Evolutionary conservation across 2,329 filamentous ascomycete genomes (phyloP), one percentile per base, ranked within the genome.

Genomic region (Exophiala oligosperma): DNA sequence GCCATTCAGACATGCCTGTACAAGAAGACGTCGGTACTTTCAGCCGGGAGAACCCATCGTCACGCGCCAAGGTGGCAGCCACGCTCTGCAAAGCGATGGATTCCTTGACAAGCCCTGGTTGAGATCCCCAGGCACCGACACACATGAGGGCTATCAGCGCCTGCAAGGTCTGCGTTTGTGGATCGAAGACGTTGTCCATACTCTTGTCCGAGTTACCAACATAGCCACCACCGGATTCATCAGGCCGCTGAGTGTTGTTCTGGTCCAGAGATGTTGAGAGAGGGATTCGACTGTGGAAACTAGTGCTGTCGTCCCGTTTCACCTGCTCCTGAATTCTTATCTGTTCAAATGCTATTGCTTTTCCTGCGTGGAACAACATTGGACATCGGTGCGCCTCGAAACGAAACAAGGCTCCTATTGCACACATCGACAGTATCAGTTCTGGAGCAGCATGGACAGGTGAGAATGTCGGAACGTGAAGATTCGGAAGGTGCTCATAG

Each of bases 401-500:
- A 24, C 79, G 73, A 64, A 79, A 79, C 41, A 77, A 71, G 1
- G 77, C 73, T 2, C 78, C 77, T 1, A 90, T 83, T 0, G 88
- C 85, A 24, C 87, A 76, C 21, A 90, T 82, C 0, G 87, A 86
- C 28, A 91, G 73, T 3, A 89, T 75, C 3, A 91, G 74, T 69
- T 91, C 88, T 0, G 87, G 82, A 0, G 86, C 83, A n/a, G 85
- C 79, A n/a, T 85, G 82, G 6, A 81, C 81, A 0, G 85, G 81
- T 1, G 79, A 77, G 47, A 90, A 76, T 0, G 87, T 90, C 0
- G 87, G 84, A 3, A 90, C 74, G 68, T 91, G 88, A 24, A 90
- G 75, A 60, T 90, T 83, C 0, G 82, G 82, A 41, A 84, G 76
- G 60, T 84, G 81, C 28, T 81, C 77, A 56, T 84, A 78, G 57